These are phyloP conservation scores for Ananas comosus DNA, from an alignment of 176 grass and related monocot species.

Conservation along the genomic window DNA sequence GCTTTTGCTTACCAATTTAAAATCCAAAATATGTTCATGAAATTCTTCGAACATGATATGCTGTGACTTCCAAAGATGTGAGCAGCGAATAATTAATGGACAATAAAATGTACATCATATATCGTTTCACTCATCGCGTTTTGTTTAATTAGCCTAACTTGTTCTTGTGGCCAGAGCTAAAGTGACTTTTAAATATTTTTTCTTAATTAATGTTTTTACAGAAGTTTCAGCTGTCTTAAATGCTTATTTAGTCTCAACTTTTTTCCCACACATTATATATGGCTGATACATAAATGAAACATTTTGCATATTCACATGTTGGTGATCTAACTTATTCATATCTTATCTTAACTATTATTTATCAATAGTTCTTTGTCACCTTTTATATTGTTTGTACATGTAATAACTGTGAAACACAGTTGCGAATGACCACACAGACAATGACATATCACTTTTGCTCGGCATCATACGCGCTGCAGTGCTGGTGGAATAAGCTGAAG, in stretches of 20 bases:
- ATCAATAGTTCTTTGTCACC: background rate
- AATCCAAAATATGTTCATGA: background rate
- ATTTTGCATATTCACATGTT: too few species aligned
- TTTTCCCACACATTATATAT: too few species aligned
- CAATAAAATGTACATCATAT: too few species aligned
- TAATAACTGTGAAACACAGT: background rate
- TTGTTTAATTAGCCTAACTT: background rate
- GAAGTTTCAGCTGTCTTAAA: too few species aligned
- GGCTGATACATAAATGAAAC: too few species aligned
- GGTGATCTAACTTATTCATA: background rate
- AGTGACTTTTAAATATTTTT: background rate
- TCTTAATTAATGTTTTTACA: too few species aligned
- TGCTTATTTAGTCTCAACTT: too few species aligned
- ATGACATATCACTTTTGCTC: conserved; percentile 1
- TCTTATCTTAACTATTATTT: background rate
- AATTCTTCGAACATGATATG: background rate
- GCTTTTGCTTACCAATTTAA: background rate
- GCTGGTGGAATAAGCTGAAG: background rate
- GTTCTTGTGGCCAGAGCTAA: background rate
- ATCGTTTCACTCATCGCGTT: background rate
- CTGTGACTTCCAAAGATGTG: background rate
- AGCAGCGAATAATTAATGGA: background rate
- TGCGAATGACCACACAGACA: background rate
- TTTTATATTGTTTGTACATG: background rate
- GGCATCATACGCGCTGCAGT: conserved; percentile 1